Conservation (phyloP, 176 grass and related monocot genomes). For the Ensete ventricosum region DNA sequence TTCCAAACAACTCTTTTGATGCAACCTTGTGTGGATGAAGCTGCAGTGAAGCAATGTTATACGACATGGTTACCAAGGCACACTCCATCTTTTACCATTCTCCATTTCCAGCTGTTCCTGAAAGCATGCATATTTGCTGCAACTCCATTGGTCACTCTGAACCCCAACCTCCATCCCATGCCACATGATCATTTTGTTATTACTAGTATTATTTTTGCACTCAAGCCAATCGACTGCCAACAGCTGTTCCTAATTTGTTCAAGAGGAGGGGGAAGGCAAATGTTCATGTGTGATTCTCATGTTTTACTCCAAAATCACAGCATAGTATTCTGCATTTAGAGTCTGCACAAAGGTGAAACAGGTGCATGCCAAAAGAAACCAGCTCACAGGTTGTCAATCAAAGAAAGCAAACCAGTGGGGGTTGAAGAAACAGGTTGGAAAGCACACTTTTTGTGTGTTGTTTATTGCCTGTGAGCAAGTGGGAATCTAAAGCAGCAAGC, state of each 20-base stretch:
- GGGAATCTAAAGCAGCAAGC: background rate
- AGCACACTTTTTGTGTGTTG: background rate
- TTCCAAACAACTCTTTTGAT: background rate
- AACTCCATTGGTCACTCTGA: background rate
- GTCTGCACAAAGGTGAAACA: background rate
- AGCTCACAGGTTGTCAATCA: background rate
- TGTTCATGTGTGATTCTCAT: background rate
- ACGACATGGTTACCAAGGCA: too few species aligned
- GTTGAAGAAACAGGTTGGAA: constrained; percentile 3
- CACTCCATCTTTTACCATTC: too few species aligned
- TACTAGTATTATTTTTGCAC: background rate
- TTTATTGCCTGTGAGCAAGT: background rate
- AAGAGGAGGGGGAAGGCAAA: background rate
- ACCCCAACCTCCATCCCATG: background rate
- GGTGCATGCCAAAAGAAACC: background rate
- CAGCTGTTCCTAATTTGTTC: background rate
- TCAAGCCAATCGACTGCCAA: background rate
- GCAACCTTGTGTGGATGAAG: background rate
- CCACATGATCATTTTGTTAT: background rate
- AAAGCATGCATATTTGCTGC: background rate
- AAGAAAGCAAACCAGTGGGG: background rate
- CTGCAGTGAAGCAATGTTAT: background rate
- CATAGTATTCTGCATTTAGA: background rate
- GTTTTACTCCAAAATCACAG: background rate
- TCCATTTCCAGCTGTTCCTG: background rate